Base-by-base conservation (phyloP, 139 green algal species). In the Haematococcus lacustris region DNA sequence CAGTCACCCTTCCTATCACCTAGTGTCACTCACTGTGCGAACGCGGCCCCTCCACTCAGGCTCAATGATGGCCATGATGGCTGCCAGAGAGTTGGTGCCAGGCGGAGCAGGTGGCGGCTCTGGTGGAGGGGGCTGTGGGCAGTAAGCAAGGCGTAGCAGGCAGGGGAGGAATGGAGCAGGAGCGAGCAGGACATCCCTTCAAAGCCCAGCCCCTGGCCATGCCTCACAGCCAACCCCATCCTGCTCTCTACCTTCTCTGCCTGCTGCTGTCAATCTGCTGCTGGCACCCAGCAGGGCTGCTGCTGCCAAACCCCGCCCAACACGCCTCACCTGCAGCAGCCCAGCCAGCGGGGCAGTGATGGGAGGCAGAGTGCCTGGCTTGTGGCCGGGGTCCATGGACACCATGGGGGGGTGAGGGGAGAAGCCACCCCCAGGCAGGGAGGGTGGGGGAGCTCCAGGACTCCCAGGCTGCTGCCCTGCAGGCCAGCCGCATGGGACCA, bases 41-140 rank as follows among this genome's bases (percentile, higher is more conserved):
- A 80, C 71, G 17, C 75, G 70, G 33, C 73, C 25, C 51, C 30
- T 43, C 63, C 67, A 80, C 1, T 74, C 75, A 21, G 75, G 75
- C 69, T 80, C 75, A 3, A 80, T 80, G 28, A 70, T 47, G 1
- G 43, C 3, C 61, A 75, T 75, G 50, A 80, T 68, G 7, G 68
- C 68, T 1, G 53, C 38, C n/a, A 72, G 50, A 6, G 74, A 51
- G 73, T 35, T 67, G 51, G 66, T 47, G 43, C 43, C 41, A 30
- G 38, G 9, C 30, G 67, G 65, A 39, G 26, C 57, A 0, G 3
- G 34, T 51, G 38, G 4, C 3, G 30, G 3, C 25, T 9, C 21
- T 1, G 37, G 4, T 25, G 32, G 3, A 21, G 66, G 68, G 21
- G 28, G 38, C 1, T 57, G 66, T 17, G 66, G 73, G 3, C 38